A percentile compares a stretch with the other conserved stretches of the same genome.
These are phyloP conservation scores for Mucor saturninus DNA, from an alignment of 371 early-diverging fungal genomes.

Conservation along the genomic window DNA sequence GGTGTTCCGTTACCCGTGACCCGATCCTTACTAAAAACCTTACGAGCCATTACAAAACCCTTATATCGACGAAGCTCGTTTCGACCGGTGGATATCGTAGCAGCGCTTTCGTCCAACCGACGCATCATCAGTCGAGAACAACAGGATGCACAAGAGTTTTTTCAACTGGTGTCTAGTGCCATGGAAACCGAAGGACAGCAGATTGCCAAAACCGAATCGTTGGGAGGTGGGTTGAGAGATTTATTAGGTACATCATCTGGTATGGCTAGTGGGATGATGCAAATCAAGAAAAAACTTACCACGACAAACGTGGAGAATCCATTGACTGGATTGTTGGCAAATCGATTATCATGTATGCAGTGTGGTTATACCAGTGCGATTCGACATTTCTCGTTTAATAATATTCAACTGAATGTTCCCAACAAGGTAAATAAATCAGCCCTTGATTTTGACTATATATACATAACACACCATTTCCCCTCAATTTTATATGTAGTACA, in stretches of 20 bases:
- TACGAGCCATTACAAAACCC: conserved; percentile 38
- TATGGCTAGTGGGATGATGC: neutral
- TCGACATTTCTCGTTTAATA: conserved; percentile 76
- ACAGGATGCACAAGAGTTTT: conserved; percentile 94
- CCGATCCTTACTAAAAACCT: conserved; percentile 37
- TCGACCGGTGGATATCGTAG: conserved; percentile 42
- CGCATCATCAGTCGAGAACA: conserved; percentile 73
- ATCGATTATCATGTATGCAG: conserved; percentile 64
- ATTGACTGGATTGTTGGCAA: conserved; percentile 67
- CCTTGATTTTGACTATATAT: neutral
- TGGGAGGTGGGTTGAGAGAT: conserved; percentile 26
- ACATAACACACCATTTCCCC: neutral
- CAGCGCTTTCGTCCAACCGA: conserved; percentile 39
- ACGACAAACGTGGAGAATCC: conserved; percentile 44
- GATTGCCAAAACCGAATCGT: conserved; percentile 11
- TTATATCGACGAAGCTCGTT: conserved; percentile 33
- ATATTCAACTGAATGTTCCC: conserved; percentile 70
- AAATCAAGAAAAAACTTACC: neutral
- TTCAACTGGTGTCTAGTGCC: conserved; percentile 80
- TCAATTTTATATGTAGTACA: conserved; percentile 25
- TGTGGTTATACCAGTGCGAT: conserved; percentile 78
- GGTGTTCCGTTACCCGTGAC: conserved; percentile 40
- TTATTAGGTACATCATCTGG: conserved; percentile 9
- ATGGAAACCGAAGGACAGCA: conserved; percentile 65
- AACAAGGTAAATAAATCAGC: conserved; percentile 35